A percentile compares a stretch with the other conserved stretches of the same genome.
Evolutionary conservation across 306 rosid species (phyloP).

Genomic region (Acacia melanoxylon): DNA sequence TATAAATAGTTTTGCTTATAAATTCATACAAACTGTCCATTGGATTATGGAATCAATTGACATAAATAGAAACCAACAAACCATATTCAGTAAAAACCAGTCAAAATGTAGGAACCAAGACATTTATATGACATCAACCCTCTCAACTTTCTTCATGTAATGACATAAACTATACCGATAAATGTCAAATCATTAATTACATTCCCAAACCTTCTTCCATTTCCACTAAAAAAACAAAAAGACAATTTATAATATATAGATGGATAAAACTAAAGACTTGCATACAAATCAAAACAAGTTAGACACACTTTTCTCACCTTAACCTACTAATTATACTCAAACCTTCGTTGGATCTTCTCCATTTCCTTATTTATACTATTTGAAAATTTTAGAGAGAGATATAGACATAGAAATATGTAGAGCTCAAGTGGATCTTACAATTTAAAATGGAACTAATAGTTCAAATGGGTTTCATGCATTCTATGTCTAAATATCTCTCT

Average conservation of each 20-base stretch:
- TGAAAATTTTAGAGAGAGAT: not conserved
- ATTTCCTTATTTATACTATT: not conserved
- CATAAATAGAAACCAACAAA: not conserved
- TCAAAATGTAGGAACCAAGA: conserved; percentile 33
- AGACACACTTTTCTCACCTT: not conserved
- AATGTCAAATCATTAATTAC: conserved; percentile 48
- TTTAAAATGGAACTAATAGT: not conserved
- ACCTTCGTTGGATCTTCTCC: not conserved
- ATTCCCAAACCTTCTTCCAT: conserved; percentile 29
- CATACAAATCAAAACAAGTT: not conserved
- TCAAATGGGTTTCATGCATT: not conserved
- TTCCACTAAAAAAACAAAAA: conserved; percentile 8
- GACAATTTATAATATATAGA: not conserved
- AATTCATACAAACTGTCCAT: not conserved
- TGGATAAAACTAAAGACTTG: not conserved
- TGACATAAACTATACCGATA: conserved; percentile 32
- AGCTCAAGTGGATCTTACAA: not conserved
- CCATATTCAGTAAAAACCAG: conserved; percentile 16
- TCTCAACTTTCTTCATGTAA: conserved; percentile 16
- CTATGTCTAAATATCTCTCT: not conserved
- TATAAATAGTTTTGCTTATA: not conserved
- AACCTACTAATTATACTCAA: not conserved
- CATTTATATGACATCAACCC: conserved; percentile 27
- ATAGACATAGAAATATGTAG: not conserved
- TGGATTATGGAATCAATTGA: conserved; percentile 21